Evolutionary conservation across 495 filamentous ascomycete species (phyloP), one percentile per base, ranked within the genome.

Genomic region (Glarea lozoyensis): DNA sequence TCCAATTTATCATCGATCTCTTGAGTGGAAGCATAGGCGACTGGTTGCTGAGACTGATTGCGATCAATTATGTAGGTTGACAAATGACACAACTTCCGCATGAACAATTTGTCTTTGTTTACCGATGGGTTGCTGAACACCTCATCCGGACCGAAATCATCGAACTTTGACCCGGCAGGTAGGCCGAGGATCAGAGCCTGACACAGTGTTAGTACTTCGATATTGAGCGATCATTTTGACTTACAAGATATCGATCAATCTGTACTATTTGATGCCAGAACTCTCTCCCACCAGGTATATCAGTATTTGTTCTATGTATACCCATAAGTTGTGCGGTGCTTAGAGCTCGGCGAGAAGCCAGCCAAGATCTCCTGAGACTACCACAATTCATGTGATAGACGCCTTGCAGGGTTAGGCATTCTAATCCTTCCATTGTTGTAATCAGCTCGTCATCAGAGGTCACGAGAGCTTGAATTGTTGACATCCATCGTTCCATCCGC

Each of bases 391-490:
- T 44, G 36, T 70, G 67, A 48, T 62, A 66, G 20, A 64, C 16
- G 3, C 60, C 51, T 21, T 62, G 46, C 0, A 69, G 40, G 23
- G 57, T 43, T 6, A 72, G 49, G 36, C 58, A 59, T 43, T 72
- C 62, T 2, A 70, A 50, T 9, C 67, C 69, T 42, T 70, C 66
- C 12, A 59, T 54, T 5, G 60, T 69, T n/a, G 56, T 57, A 2
- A 76, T 49, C 0, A 76, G 50, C 31, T 65, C 65, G 35, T 78
- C 72, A 29, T 75, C 67, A 13, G 64, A 69, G 13, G 64, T 65
- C 6, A 75, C 62, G 13, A 65, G 53, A 10, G 63, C 50, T 11
- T 56, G 57, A 12, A 71, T 63, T 0, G 54, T 42, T 7, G 57
- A 47, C n/a, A 68, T 49, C 23, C 64, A 66, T 36, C 53, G 58